Evolutionary conservation across 768 basidiomycete species (phyloP), one percentile per base, ranked within the genome.

Genomic region (Auricularia sp.): DNA sequence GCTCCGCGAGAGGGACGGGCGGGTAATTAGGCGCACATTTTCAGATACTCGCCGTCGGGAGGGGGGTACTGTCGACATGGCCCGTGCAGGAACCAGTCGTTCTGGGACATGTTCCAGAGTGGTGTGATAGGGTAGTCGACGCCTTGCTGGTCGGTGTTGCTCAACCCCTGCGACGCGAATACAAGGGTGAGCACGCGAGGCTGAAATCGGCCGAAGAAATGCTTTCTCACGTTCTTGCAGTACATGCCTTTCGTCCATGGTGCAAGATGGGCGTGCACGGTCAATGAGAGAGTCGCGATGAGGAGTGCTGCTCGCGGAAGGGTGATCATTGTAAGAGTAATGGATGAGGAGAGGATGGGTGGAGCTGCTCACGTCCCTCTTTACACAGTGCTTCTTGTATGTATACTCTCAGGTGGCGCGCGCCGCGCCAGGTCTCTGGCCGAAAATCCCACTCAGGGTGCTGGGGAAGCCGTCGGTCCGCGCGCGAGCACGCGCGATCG

Each of bases 1-100:
- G 39, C 43, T 6, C 6, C 11, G 16, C n/a, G n/a, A 8, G 12
- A 10, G 18, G 47, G 11, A 18, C 47, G 6, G 5, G 21, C 10
- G 21, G 6, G 47, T 5, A 5, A 21, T 16, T 12, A 10, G 33
- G 29, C 64, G 4, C 47, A 64, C 64, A 64, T 21, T 21, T 64
- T 53, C 16, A 64, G 59, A 36, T 61, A 61, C 5, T 64, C 58
- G 58, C 64, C 64, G 10, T 61, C 47, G 8, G 59, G 44, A 10
- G 64, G 64, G 16, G 59, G 59, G 42, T 61, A 64, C n/a, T 64
- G 21, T 10, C 54, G 36, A 39, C 64, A 64, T 29, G 36, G 39
- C 3, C 21, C 51, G 29, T 64, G 23, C 51, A 51, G 35, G 47
- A 44, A 64, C 64, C 64, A 64, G 33, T 61, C 39, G 23, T 23